phyloP scores from a whole-genome alignment of 345 rosid genomes.

The Rhodamnia argentea region DNA sequence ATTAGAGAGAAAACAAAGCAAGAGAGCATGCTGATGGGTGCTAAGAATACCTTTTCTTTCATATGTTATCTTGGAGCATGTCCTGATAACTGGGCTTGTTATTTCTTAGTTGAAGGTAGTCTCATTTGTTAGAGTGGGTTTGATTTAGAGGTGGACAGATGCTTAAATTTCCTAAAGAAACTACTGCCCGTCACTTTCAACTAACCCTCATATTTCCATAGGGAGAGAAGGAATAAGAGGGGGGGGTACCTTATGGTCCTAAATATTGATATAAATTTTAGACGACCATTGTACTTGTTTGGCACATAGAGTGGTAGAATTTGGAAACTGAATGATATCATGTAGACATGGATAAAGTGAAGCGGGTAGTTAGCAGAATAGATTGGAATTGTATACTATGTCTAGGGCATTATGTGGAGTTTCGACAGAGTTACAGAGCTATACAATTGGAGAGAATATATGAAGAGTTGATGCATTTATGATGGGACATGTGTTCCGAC shows the following conservation, averaged over 20 bases:
- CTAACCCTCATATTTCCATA: neutral
- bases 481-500: neutral
- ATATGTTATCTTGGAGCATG: neutral
- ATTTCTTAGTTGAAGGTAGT: neutral
- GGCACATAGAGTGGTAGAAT: neutral
- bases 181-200: neutral
- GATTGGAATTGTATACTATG: neutral
- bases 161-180: neutral
- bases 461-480: neutral
- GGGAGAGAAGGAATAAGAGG: neutral
- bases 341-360: neutral
- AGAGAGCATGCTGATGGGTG: neutral
- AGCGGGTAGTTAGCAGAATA: neutral
- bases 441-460: neutral
- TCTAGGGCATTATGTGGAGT: neutral
- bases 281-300: neutral
- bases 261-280: neutral
- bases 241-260: neutral
- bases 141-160: neutral
- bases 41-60: neutral
- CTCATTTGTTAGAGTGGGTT: neutral
- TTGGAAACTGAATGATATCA: neutral
- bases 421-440: neutral
- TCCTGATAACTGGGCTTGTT: neutral
- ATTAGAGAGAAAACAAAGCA: neutral